These are phyloP conservation scores for Phytophthora pisi DNA, from an alignment of 352 stramenopile genomes.

Conservation along the genomic window DNA sequence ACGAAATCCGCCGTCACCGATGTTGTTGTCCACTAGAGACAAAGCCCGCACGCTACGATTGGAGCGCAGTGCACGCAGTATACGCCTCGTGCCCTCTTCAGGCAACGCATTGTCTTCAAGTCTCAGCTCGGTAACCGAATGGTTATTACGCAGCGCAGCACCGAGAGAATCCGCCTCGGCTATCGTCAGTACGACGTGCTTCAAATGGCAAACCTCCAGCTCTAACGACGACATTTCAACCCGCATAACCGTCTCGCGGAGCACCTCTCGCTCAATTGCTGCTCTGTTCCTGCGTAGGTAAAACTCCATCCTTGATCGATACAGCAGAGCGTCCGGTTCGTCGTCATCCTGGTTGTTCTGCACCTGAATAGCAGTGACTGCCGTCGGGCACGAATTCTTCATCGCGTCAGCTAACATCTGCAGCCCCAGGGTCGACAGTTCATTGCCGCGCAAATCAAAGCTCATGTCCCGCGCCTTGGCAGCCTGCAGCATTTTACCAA, in stretches of 20 bases:
- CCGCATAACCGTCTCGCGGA: slow-evolving; percentile 19
- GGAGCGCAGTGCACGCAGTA: slow-evolving; percentile 31
- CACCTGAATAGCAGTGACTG: slow-evolving; percentile 35
- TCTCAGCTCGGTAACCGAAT: slow-evolving; percentile 38
- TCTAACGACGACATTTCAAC: slow-evolving; percentile 30
- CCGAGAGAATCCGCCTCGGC: slow-evolving; percentile 39
- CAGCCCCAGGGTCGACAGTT: slow-evolving; percentile 28
- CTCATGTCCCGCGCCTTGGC: slow-evolving; percentile 19
- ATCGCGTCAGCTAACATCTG: slow-evolving; percentile 33
- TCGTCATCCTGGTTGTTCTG: slow-evolving; percentile 44
- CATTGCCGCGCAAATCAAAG: slow-evolving; percentile 46
- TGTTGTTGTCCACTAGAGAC: slow-evolving; percentile 41
- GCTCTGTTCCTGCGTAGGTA: slow-evolving; percentile 40
- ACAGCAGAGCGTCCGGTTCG: slow-evolving; percentile 24
- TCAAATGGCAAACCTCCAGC: slow-evolving; percentile 39
- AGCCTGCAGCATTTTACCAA: slow-evolving; percentile 35
- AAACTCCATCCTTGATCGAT: slow-evolving; percentile 42
- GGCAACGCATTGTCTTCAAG: slow-evolving; percentile 52
- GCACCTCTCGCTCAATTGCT: slow-evolving; percentile 15
- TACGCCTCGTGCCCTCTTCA: slow-evolving; percentile 35
- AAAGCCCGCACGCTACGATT: slow-evolving; percentile 36
- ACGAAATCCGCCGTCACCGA: slow-evolving; percentile 42
- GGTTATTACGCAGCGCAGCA: slow-evolving; percentile 30
- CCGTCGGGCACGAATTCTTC: slow-evolving; percentile 22
- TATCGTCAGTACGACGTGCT: slow-evolving; percentile 45